These are phyloP conservation scores for Xylaria sp. DNA, from an alignment of 2,329 filamentous ascomycete genomes.

Conservation along the genomic window DNA sequence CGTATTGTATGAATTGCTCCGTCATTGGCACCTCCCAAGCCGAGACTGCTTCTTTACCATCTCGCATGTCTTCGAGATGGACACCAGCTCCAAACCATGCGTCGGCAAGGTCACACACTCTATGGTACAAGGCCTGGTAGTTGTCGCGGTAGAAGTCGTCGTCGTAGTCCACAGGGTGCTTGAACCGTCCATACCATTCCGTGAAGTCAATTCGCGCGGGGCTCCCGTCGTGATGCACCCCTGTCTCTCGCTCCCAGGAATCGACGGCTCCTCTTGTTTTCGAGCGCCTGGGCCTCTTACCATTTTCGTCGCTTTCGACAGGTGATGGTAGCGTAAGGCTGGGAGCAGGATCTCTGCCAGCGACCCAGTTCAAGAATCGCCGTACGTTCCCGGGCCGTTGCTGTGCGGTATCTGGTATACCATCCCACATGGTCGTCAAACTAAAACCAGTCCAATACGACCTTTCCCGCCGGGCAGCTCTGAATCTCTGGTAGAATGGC, in stretches of 20 bases:
- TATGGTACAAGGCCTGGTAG: constrained; percentile 47
- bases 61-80: constrained; percentile 35
- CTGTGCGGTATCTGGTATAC: constrained; percentile 30
- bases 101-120: constrained; percentile 41
- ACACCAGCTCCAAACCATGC: constrained; percentile 46
- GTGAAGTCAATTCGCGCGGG: constrained; percentile 44
- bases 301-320: background rate
- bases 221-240: constrained; percentile 28
- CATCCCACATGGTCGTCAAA: constrained; percentile 30
- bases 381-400: constrained; percentile 23
- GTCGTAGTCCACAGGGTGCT: constrained; percentile 42
- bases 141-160: constrained; percentile 43
- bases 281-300: background rate
- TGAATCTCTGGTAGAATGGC: constrained; percentile 34
- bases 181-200: constrained; percentile 26
- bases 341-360: constrained; percentile 21
- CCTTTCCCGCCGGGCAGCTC: constrained; percentile 18
- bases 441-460: constrained; percentile 19
- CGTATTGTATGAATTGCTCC: constrained; percentile 52
- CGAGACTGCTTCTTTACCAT: constrained; percentile 9
- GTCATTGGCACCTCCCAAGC: constrained; percentile 46
- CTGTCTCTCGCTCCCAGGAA: constrained; percentile 19
- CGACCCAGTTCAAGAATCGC: constrained; percentile 11
- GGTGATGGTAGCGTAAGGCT: background rate
- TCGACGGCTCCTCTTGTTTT: background rate